Percentiles rank a stretch among this genome's conserved stretches.
Conservation (phyloP, 768 basidiomycete species). For the Tulasnella sp. region DNA sequence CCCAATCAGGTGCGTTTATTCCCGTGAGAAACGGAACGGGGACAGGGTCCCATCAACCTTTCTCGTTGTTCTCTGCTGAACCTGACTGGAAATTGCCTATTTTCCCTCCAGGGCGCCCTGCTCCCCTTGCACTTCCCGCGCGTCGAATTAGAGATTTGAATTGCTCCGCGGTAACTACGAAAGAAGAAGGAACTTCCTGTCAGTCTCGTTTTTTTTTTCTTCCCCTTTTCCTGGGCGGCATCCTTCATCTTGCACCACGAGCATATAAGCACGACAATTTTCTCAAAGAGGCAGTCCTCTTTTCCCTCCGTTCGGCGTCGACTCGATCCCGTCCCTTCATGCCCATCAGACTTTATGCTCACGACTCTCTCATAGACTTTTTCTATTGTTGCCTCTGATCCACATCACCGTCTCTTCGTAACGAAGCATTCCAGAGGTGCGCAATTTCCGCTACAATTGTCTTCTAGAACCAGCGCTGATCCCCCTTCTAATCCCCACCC, state of each 20-base stretch:
- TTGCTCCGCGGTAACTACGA: constrained; percentile 7
- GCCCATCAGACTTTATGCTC: background rate
- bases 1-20: background rate
- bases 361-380: background rate
- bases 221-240: background rate
- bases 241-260: background rate
- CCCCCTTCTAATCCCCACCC: background rate
- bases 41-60: background rate
- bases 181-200: constrained; percentile 1
- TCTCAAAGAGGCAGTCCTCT: background rate
- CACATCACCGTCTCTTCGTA: background rate
- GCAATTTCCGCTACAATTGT: background rate
- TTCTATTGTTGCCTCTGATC: background rate
- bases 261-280: background rate
- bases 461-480: background rate
- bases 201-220: background rate
- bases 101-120: background rate
- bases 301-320: background rate
- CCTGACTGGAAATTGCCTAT: background rate
- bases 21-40: background rate
- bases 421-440: background rate
- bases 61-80: background rate
- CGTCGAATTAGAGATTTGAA: constrained; percentile 2
- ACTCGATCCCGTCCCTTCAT: background rate
- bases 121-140: background rate